A percentile compares a stretch with the other conserved stretches of the same genome.
These are phyloP conservation scores for Ophiosphaerella herpotricha DNA, from an alignment of 2,329 filamentous ascomycete species.

Conservation along the genomic window DNA sequence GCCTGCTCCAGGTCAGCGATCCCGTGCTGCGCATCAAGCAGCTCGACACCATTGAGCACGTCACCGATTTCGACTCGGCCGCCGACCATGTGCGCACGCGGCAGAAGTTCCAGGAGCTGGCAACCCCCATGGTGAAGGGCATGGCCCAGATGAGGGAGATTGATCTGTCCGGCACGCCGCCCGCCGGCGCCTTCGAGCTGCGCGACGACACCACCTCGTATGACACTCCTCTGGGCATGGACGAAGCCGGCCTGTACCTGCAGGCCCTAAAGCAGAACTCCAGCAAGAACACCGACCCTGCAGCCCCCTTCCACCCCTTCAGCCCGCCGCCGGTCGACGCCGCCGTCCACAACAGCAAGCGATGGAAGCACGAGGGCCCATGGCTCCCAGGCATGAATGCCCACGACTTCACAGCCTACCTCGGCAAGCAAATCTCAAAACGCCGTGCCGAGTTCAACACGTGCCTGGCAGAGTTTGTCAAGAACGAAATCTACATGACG, in stretches of 20 bases:
- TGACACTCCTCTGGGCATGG: slow-evolving; percentile 27
- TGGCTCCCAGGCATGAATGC: slow-evolving; percentile 62
- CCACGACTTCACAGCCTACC: slow-evolving; percentile 58
- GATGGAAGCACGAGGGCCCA: slow-evolving; percentile 65
- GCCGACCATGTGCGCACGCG: slow-evolving; percentile 80
- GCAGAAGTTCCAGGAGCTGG: slow-evolving; percentile 84
- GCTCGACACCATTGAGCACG: slow-evolving; percentile 82
- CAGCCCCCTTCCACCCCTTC: slow-evolving; percentile 28
- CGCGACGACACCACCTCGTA: slow-evolving; percentile 41
- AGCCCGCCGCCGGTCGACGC: slow-evolving; percentile 26
- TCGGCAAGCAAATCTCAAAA: slow-evolving; percentile 50
- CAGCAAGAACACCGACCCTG: slow-evolving; percentile 11
- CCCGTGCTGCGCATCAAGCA: slow-evolving; percentile 76
- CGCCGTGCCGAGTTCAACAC: slow-evolving; percentile 39
- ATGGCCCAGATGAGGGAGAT: slow-evolving; percentile 23
- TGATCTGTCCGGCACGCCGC: slow-evolving; percentile 14
- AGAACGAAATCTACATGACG: slow-evolving; percentile 37
- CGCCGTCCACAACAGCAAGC: slow-evolving; percentile 32
- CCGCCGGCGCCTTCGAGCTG: slow-evolving; percentile 37
- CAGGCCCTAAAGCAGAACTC: slow-evolving; percentile 30
- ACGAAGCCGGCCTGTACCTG: slow-evolving; percentile 32
- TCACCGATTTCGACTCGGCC: slow-evolving; percentile 86
- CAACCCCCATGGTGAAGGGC: slow-evolving; percentile 66
- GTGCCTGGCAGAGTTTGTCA: slow-evolving; percentile 37
- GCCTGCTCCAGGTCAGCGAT: slow-evolving; percentile 68